A percentile compares a stretch with the other conserved stretches of the same genome.
Conservation (phyloP, 768 basidiomycete species). For the Boletellus emodensis region DNA sequence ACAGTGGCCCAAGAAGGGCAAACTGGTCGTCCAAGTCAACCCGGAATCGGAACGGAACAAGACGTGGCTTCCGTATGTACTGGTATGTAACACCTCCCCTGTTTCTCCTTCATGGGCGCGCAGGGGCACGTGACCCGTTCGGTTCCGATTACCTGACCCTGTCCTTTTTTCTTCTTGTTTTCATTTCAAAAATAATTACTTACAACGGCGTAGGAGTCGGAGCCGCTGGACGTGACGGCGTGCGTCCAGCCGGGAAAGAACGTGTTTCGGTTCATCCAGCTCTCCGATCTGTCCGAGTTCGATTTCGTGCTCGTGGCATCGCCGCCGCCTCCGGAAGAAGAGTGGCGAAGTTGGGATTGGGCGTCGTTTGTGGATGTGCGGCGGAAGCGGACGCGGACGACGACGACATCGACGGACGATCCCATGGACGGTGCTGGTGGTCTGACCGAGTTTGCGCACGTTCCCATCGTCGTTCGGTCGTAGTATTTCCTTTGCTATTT, state of each 20-base stretch:
- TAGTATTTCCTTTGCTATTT: conserved; percentile 7
- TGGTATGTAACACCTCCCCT: conserved; percentile 35
- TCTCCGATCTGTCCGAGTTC: conserved; percentile 39
- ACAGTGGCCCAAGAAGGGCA: conserved; percentile 45
- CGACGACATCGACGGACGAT: background rate
- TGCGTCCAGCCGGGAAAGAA: conserved; percentile 43
- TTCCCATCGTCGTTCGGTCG: conserved; percentile 17
- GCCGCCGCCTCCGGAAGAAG: conserved; percentile 18
- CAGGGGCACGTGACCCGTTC: too few species aligned
- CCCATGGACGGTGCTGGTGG: background rate
- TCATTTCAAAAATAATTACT: too few species aligned
- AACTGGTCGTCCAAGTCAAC: conserved; percentile 45
- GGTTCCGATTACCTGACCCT: too few species aligned
- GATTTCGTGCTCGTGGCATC: conserved; percentile 44
- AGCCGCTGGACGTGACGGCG: conserved; percentile 39
- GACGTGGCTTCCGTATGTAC: conserved; percentile 41
- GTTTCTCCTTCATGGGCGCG: too few species aligned
- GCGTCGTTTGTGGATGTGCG: conserved; percentile 5
- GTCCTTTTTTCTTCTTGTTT: background rate
- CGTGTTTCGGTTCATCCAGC: conserved; percentile 47
- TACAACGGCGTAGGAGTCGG: conserved; percentile 25
- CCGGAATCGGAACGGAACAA: conserved; percentile 29
- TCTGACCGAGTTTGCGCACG: conserved; percentile 18
- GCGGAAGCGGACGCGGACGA: too few species aligned
- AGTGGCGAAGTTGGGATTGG: conserved; percentile 25